A percentile compares a stretch with the other conserved stretches of the same genome.
phyloP scores from a whole-genome alignment of 768 basidiomycete genomes.

The Suillus placidus region DNA sequence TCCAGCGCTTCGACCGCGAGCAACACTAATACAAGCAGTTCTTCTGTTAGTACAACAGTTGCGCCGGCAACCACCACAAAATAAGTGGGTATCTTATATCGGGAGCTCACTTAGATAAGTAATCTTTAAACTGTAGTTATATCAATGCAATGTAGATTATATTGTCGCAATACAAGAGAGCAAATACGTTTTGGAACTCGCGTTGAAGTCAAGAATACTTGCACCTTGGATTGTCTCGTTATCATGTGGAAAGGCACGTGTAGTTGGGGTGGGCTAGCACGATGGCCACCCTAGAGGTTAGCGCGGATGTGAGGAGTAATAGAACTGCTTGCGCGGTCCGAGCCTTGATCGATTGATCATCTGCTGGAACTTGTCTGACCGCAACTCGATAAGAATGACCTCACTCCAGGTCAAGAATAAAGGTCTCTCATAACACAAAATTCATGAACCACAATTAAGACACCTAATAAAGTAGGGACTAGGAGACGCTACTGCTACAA shows the following conservation, averaged over 20 bases:
- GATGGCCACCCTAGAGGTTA: neutral
- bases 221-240: neutral
- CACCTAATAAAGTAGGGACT: too few relatives aligned
- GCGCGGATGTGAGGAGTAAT: neutral
- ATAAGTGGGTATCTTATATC: neutral
- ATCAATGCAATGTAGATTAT: neutral
- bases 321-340: too few relatives aligned
- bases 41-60: conserved; percentile 19
- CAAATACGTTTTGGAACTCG: neutral
- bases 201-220: neutral
- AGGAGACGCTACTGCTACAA: neutral
- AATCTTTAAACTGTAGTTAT: neutral
- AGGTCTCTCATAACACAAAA: neutral
- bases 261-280: neutral
- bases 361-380: neutral
- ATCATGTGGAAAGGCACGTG: too few relatives aligned
- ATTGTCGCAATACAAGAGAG: neutral
- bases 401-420: neutral
- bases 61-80: neutral
- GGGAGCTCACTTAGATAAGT: neutral
- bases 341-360: neutral
- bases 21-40: conserved; percentile 5
- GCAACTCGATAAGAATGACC: neutral
- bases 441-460: neutral
- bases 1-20: conserved; percentile 3